These are phyloP conservation scores for Flaveria bidentis DNA, from an alignment of 129 eudicot species.

Conservation along the genomic window DNA sequence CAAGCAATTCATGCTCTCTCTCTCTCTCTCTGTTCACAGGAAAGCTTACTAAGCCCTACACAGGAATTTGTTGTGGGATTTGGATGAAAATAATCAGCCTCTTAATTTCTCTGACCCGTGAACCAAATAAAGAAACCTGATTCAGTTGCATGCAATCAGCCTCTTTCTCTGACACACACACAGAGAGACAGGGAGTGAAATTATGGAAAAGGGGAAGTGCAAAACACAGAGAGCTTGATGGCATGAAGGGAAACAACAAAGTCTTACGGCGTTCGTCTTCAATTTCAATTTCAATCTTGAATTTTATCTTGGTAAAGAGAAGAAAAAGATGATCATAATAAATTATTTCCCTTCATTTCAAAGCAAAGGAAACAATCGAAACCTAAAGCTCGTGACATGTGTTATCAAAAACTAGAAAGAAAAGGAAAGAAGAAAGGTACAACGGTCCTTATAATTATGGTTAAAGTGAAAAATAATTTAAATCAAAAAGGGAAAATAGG, in stretches of 20 bases:
- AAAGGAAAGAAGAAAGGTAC: neutral
- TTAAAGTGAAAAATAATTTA: no score
- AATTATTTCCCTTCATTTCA: neutral
- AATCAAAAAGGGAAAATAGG: no score
- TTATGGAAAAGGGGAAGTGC: no score
- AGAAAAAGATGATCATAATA: no score
- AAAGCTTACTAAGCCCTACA: no score
- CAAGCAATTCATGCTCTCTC: no score
- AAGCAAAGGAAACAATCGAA: neutral
- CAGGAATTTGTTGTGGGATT: neutral
- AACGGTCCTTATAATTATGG: no score
- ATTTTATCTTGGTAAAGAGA: no score
- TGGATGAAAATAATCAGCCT: neutral
- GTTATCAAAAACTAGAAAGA: neutral
- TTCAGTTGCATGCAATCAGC: conserved; percentile 27
- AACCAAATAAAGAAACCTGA: neutral
- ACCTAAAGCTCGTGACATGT: neutral
- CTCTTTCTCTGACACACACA: conserved; percentile 20
- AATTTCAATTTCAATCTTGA: no score
- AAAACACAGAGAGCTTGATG: neutral
- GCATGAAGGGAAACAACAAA: no score
- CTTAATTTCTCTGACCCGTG: neutral
- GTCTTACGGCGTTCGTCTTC: no score
- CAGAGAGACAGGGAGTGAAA: neutral
- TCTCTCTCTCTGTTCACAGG: no score